Percentiles rank a stretch among this genome's conserved stretches.
Evolutionary conservation across 306 rosid species (phyloP).

Genomic region (Luffa acutangula): DNA sequence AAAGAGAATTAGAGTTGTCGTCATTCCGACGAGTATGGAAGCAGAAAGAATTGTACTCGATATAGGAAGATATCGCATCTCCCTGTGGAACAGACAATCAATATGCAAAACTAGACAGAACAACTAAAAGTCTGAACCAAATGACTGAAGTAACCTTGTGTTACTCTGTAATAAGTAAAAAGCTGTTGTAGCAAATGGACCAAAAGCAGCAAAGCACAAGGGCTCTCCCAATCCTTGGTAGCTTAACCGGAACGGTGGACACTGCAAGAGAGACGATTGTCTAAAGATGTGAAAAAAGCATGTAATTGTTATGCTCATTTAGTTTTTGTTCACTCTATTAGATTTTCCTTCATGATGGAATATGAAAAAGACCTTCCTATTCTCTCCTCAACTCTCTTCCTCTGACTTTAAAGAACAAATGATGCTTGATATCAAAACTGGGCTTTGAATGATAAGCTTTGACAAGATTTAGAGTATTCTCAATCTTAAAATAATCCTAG

Average conservation of each 20-base stretch:
- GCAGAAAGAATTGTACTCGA: slow-evolving; percentile 52
- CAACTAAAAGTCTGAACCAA: not conserved
- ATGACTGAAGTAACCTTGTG: slow-evolving; percentile 37
- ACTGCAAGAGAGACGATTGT: slow-evolving; percentile 33
- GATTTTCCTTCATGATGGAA: too few relatives aligned
- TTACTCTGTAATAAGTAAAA: slow-evolving; percentile 75
- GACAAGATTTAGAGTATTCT: not conserved
- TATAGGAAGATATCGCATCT: slow-evolving; percentile 32
- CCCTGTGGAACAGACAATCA: slow-evolving; percentile 29
- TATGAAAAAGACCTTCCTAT: too few relatives aligned
- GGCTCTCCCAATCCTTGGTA: slow-evolving; percentile 89
- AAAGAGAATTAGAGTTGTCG: slow-evolving; percentile 76
- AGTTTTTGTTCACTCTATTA: not conserved
- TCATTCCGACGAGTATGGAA: slow-evolving; percentile 71
- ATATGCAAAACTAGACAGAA: not conserved
- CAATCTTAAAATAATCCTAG: not conserved
- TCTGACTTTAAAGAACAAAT: not conserved
- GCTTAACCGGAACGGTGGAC: slow-evolving; percentile 90
- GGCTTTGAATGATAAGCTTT: not conserved
- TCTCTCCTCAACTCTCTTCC: not conserved
- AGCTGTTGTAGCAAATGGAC: slow-evolving; percentile 75
- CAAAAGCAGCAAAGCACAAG: slow-evolving; percentile 86
- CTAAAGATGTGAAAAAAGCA: not conserved
- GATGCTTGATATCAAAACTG: not conserved
- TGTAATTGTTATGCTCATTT: not conserved